phyloP scores from a whole-genome alignment of 495 filamentous ascomycete species.

The Rhizodiscina lignyota region DNA sequence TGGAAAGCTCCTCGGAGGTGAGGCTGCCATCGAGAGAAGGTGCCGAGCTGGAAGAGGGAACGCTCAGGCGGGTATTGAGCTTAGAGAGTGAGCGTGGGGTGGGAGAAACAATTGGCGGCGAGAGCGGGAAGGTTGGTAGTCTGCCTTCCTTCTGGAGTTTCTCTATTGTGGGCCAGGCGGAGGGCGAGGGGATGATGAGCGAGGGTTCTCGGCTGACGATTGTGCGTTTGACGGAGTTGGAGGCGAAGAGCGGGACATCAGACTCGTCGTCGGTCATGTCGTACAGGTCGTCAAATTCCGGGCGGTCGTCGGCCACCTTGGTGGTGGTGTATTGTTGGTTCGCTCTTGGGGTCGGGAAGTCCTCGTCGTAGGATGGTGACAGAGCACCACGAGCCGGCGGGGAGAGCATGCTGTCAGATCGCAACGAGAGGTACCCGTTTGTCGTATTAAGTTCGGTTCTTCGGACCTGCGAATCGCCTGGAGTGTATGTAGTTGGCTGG shows the following conservation, averaged over 20 bases:
- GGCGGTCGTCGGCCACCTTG: conserved; percentile 10
- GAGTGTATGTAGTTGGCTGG: too few relatives aligned
- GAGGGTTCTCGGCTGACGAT: too few relatives aligned
- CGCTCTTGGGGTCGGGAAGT: conserved; percentile 11
- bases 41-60: conserved; percentile 60
- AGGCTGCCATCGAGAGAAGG: conserved; percentile 82
- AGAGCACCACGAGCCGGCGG: too few relatives aligned
- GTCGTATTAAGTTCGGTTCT: too few relatives aligned
- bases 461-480: too few relatives aligned
- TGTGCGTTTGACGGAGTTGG: neutral
- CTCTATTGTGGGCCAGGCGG: conserved; percentile 37
- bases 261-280: conserved; percentile 67
- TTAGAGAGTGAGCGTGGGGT: conserved; percentile 56
- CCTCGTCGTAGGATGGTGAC: conserved; percentile 8
- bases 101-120: conserved; percentile 50
- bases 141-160: conserved; percentile 25
- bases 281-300: conserved; percentile 73
- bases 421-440: too few relatives aligned
- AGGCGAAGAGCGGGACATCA: conserved; percentile 21
- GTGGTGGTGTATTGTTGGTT: conserved; percentile 2
- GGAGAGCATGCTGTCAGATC: conserved; percentile 6
- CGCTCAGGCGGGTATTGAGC: conserved; percentile 33
- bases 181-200: conserved; percentile 55
- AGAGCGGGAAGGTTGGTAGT: neutral
- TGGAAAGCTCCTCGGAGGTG: conserved; percentile 68